Percentiles rank a stretch among this genome's conserved stretches.
These are phyloP conservation scores for Avena sativa DNA, from an alignment of 176 grass and related monocot genomes.

Conservation along the genomic window DNA sequence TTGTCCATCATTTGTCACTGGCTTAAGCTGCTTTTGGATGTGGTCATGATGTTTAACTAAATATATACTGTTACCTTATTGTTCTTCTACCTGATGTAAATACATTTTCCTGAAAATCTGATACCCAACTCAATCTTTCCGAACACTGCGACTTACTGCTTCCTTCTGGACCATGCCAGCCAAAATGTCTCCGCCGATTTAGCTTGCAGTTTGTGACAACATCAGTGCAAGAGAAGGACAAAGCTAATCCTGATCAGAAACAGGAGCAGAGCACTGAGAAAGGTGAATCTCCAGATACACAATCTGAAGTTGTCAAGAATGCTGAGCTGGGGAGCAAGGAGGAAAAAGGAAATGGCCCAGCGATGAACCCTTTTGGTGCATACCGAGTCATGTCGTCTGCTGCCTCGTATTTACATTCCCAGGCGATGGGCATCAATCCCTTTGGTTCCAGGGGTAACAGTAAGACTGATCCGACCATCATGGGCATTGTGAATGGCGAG, in stretches of 20 bases:
- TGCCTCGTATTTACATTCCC: constrained; percentile 78
- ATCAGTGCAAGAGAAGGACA: constrained; percentile 70
- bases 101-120: constrained; percentile 8
- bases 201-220: constrained; percentile 70
- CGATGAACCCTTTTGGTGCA: constrained; percentile 58
- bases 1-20: neutral
- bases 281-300: constrained; percentile 27
- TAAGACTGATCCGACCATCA: constrained; percentile 37
- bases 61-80: neutral
- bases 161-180: constrained; percentile 51
- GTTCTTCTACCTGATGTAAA: neutral
- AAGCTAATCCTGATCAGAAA: constrained; percentile 20
- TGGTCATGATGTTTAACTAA: neutral
- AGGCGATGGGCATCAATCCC: constrained; percentile 57
- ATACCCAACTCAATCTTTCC: neutral
- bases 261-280: constrained; percentile 39
- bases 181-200: constrained; percentile 63
- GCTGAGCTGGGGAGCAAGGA: neutral
- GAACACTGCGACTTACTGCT: neutral
- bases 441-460: constrained; percentile 53
- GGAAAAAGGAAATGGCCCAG: constrained; percentile 32
- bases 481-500: constrained; percentile 40
- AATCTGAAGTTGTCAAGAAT: constrained; percentile 23
- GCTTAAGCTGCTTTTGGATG: neutral
- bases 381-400: constrained; percentile 73